Percentiles rank a stretch among this genome's conserved stretches.
These are phyloP conservation scores for Citrus reticulata DNA, from an alignment of 345 rosid genomes.

Conservation along the genomic window DNA sequence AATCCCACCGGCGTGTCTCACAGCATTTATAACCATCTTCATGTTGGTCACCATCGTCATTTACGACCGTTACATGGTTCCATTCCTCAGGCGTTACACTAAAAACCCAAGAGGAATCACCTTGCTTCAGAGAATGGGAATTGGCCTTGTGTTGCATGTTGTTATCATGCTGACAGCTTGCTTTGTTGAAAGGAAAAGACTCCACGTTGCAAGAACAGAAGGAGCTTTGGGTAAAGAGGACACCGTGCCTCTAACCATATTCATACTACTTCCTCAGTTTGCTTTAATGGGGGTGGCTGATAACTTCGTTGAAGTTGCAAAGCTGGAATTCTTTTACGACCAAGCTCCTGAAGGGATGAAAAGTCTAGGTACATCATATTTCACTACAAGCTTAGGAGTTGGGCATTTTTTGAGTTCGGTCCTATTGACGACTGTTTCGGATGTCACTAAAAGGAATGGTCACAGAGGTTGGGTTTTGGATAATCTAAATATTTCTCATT, in stretches of 20 bases:
- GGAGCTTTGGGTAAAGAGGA: conserved; percentile 19
- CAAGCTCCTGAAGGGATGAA: conserved; percentile 87
- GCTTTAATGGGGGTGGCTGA: conserved; percentile 77
- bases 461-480: conserved; percentile 62
- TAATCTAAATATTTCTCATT: conserved; percentile 59
- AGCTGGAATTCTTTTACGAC: conserved; percentile 83
- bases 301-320: conserved; percentile 64
- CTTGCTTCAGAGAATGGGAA: conserved; percentile 74
- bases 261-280: conserved; percentile 65
- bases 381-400: conserved; percentile 51
- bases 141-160: conserved; percentile 50
- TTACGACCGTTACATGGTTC: conserved; percentile 57
- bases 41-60: conserved; percentile 52
- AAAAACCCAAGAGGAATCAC: conserved; percentile 73
- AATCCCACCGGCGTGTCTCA: conserved; percentile 74
- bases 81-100: conserved; percentile 34
- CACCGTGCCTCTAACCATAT: conserved; percentile 54
- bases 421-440: conserved; percentile 43
- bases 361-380: conserved; percentile 73
- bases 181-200: conserved; percentile 57
- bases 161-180: conserved; percentile 50
- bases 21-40: conserved; percentile 60
- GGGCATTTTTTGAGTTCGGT: conserved; percentile 73
- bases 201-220: conserved; percentile 39
- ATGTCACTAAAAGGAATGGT: conserved; percentile 43